Evolutionary conservation across 2,329 filamentous ascomycete genomes (phyloP).

Genomic region (Onygena corvina): DNA sequence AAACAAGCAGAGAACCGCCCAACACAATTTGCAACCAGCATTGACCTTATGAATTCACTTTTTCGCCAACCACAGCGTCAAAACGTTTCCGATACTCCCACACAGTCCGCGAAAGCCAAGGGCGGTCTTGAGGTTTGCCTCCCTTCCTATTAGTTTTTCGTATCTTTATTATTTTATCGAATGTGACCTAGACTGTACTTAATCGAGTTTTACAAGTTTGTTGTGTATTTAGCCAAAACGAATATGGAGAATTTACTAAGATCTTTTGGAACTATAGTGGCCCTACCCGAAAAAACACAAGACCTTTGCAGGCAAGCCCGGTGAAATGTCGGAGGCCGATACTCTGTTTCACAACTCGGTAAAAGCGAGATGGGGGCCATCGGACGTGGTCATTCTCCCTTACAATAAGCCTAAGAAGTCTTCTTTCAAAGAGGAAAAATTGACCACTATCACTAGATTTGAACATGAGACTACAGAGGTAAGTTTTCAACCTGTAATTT

Average conservation of each 20-base stretch:
- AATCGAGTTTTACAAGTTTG: conserved; percentile 7
- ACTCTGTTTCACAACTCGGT: conserved; percentile 58
- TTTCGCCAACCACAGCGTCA: conserved; percentile 55
- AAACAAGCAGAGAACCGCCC: conserved; percentile 20
- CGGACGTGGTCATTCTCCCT: conserved; percentile 59
- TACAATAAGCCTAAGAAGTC: conserved; percentile 24
- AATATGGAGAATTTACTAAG: conserved; percentile 33
- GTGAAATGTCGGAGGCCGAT: conserved; percentile 51
- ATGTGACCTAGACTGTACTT: conserved; percentile 17
- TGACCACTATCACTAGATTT: conserved; percentile 1
- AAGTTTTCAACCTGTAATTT: neutral
- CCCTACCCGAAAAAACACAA: conserved; percentile 73
- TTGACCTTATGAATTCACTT: conserved; percentile 91
- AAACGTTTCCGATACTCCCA: conserved; percentile 45
- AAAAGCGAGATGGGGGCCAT: conserved; percentile 67
- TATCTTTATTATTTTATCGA: conserved; percentile 25
- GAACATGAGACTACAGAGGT: conserved; percentile 12
- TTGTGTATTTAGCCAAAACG: conserved; percentile 23
- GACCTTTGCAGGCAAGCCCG: conserved; percentile 49
- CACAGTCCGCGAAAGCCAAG: conserved; percentile 45
- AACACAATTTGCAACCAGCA: conserved; percentile 69
- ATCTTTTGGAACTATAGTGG: conserved; percentile 49
- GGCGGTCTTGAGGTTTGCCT: conserved; percentile 88
- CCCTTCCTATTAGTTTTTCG: conserved; percentile 22
- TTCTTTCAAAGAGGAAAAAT: neutral